Conservation (phyloP, 441 rosid genomes). For the Croton setiger region DNA sequence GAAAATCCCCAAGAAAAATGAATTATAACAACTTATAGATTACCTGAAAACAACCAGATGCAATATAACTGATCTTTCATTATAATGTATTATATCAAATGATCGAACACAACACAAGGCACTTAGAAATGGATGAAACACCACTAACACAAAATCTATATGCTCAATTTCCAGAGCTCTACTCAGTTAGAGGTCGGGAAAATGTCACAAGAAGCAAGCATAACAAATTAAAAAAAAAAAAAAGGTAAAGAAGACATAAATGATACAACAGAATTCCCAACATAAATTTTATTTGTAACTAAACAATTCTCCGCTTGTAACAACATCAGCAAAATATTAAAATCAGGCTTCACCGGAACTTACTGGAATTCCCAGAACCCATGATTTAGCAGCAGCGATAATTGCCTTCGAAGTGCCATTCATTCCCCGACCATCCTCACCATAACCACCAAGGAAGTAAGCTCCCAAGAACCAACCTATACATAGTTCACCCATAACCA, state of each 20-base stretch:
- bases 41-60: slow-evolving; percentile 9
- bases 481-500: slow-evolving; percentile 17
- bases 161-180: not conserved
- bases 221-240: slow-evolving; percentile 1
- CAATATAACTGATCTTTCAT: not conserved
- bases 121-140: not conserved
- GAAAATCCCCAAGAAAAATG: not conserved
- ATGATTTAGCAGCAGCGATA: slow-evolving; percentile 76
- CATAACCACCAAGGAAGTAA: slow-evolving; percentile 86
- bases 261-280: not conserved
- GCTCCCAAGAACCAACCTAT: slow-evolving; percentile 94
- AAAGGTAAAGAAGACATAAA: not conserved
- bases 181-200: not conserved
- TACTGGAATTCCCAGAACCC: slow-evolving; percentile 84
- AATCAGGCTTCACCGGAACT: slow-evolving; percentile 20
- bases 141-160: not conserved
- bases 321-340: too few relatives aligned
- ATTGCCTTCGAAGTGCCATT: slow-evolving; percentile 70
- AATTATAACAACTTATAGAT: not conserved
- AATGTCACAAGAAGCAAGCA: not conserved
- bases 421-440: slow-evolving; percentile 79
- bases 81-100: not conserved
- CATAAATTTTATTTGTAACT: not conserved
- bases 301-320: not conserved
- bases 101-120: not conserved